Evolutionary conservation across 2,329 filamentous ascomycete species (phyloP), one percentile per base, ranked within the genome.

Genomic region (Diaporthe longicolla): DNA sequence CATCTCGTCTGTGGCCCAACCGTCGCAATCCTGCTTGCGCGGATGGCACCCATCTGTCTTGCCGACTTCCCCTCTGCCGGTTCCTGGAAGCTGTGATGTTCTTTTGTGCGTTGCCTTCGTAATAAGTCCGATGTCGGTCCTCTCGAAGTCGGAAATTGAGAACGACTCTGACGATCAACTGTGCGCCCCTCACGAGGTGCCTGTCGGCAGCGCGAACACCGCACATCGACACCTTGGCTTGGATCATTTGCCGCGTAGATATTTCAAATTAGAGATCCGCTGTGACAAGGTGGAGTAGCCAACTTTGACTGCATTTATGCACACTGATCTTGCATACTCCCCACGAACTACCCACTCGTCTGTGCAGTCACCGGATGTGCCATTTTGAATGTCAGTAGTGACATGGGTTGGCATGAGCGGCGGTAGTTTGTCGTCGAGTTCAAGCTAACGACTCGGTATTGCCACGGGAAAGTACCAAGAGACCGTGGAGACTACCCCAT

Each of bases 1-100:
- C 63, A 68, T 54, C 32, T 68, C 45, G 45, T 40, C 63, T 68
- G 32, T 10, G n/a, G 32, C 48, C 45, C 48, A 15, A 68, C 63
- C 8, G 45, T 40, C 11, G 63, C 2, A 68, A 68, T 68, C 15
- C 32, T 68, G n/a, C 32, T 40, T 40, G 59, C 43, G 43, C 26
- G 43, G 26, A 37, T 54, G 63, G 61, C 21, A 54, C 9, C 63
- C 15, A 17, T 26, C n/a, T 54, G 45, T 37, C 1, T 66, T 68
- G 48, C 48, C 9, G 26, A 19, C 63, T 13, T 37, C 29, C 11
- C 19, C 10, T 35, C 43, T 52, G 45, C 61, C 43, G 6, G 26
- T 35, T 32, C 11, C 63, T 26, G 8, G 29, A 26, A 24, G 40
- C 10, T 52, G 40, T 43, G 13, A 26, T 50, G 45, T n/a, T 52